Percentiles rank a stretch among this genome's conserved stretches.
phyloP scores from a whole-genome alignment of 73 alveolate species.

The Diophrys appendiculata region DNA sequence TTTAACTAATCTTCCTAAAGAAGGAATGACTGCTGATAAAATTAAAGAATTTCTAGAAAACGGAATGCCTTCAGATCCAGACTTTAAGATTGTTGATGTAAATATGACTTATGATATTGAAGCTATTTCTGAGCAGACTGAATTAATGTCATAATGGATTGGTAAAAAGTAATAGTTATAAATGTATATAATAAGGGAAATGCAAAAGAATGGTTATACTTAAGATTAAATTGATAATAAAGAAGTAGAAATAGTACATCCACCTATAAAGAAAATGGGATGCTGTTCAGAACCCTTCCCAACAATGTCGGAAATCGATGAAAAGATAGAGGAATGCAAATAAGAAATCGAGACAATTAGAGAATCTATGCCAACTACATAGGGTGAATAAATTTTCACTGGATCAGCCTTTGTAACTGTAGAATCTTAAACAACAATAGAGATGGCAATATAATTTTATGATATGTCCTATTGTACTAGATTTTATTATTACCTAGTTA shows the following conservation, averaged over 20 bases:
- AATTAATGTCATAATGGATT: not conserved
- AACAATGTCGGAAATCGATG: not conserved
- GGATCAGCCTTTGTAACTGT: not conserved
- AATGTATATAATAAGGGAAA: not conserved
- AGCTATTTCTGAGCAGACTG: not conserved
- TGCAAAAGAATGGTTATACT: not conserved
- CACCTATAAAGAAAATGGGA: not conserved
- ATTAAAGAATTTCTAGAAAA: not conserved
- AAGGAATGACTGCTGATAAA: not conserved
- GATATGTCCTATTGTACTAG: not conserved
- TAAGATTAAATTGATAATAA: not conserved
- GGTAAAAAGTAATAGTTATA: too few species aligned
- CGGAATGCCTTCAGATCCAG: not conserved
- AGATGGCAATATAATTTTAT: not conserved
- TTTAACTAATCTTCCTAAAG: not conserved
- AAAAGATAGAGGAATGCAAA: not conserved
- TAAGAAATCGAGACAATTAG: not conserved
- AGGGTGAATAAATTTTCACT: not conserved
- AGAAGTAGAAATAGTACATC: not conserved
- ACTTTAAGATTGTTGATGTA: not conserved
- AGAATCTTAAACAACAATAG: not conserved
- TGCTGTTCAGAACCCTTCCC: not conserved
- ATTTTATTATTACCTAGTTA: too few species aligned
- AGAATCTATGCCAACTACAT: not conserved
- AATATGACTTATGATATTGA: slow-evolving; percentile 3